Evolutionary conservation across 2,329 filamentous ascomycete genomes (phyloP), one percentile per base, ranked within the genome.

Genomic region (Colletotrichum sp.): DNA sequence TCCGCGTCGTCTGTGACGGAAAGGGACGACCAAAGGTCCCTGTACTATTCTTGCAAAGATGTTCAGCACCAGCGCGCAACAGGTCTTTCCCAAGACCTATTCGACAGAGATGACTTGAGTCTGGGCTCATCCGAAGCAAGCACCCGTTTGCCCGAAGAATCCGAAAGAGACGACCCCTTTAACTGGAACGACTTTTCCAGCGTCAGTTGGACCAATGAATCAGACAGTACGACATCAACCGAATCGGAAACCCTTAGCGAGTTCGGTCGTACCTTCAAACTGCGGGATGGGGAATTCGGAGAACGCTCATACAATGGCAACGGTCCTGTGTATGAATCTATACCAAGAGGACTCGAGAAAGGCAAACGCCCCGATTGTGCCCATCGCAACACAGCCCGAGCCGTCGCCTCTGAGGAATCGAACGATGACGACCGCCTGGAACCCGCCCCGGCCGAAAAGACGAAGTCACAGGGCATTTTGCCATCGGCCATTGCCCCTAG

Each of bases 141-240:
- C 38, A 43, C 38, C 18, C 1, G 6, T 43, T 43, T 43, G 0
- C 0, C 38, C 16, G 38, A 43, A 43, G 38, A 18, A 43, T 11
- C 38, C 1, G 38, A 43, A 0, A 43, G 8, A 1, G 18, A 47
- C 9, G 9, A 12, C 18, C 2, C 9, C 9, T 47, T 2, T 0
- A 0, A 47, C 9, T 47, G 43, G 18, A 47, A 47, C 43, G 43
- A 47, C n/a, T 21, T 6, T 21, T 47, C 43, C 11, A 47, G 43
- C 11, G 3, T 6, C 18, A 21, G 11, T 47, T 47, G 18, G 18
- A 4, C 43, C 43, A 4, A 0, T 7, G 43, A 13, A 21, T 47
- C n/a, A 4, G 43, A 13, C 43, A 47, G n/a, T 0, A 21, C 0
- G 13, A n/a, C 18, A 12, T 13, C 43, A 0, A 3, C 0, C 9